Base-by-base conservation (phyloP, 305 asterid species). In the Coffea humblotiana region DNA sequence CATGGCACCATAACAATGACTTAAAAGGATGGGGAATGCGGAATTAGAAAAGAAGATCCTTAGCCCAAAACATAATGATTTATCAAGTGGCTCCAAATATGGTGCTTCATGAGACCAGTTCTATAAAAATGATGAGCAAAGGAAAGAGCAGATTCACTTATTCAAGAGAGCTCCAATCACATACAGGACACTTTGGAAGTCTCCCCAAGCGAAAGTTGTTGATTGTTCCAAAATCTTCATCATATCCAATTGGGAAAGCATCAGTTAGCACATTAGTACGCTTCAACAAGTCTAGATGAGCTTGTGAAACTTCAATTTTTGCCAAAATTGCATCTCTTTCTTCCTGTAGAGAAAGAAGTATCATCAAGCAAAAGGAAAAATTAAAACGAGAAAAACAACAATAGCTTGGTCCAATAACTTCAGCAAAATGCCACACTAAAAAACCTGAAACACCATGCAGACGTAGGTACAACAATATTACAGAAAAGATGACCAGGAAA, bases 211-310 rank as follows among this genome's bases (percentile, higher is more conserved):
- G 97, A 72, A 96, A 96, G 87, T 92, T 94, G 88, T 96, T 96
- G 82, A 96, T 96, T 23, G 99, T 96, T 82, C 99, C 98, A 80
- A 96, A 96, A 23, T 96, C 99, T 75, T 98, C 99, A 75, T 96
- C 99, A 81, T 94, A 82, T 86, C 96, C 86, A 82, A 96, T 96
- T 64, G 99, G 98, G 78, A 96, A 96, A 80, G 99, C 99, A 80
- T 96, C 97, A 83, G 90, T 94, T 67, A 96, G 92, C 75, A 96
- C 99, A 83, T 96, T 93, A 25, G 97, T 92, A 37, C 88, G 90
- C 85, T 96, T 92, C 86, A 94, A 85, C 88, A 92, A 86, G 88
- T 94, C 98, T 73, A 96, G 73, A 85, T 94, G 99, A 88, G 99
- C 97, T 88, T 92, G 98, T 51, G 99, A 96, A 88, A 96, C 98